Conservation (phyloP, 2,329 filamentous ascomycete genomes). For the Lachnum nothofagi region DNA sequence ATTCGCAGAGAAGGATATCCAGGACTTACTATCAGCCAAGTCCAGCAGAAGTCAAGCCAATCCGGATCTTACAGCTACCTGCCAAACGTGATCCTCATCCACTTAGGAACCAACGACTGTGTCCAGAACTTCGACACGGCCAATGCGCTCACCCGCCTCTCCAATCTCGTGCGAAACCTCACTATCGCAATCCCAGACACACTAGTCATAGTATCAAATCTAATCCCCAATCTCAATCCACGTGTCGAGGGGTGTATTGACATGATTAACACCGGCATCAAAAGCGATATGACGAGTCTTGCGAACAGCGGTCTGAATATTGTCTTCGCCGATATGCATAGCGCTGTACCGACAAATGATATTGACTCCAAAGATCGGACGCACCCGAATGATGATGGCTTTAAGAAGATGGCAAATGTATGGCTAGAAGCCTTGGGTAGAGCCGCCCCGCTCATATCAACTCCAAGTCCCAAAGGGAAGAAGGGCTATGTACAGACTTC, state of each 20-base stretch:
- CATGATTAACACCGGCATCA: slow-evolving; percentile 29
- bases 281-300: slow-evolving; percentile 27
- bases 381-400: slow-evolving; percentile 23
- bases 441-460: background rate
- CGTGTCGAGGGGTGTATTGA: slow-evolving; percentile 21
- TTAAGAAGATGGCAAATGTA: slow-evolving; percentile 23
- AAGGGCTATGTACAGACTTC: background rate
- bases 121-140: slow-evolving; percentile 32
- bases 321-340: slow-evolving; percentile 40
- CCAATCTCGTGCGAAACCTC: slow-evolving; percentile 35
- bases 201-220: slow-evolving; percentile 30
- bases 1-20: slow-evolving; percentile 45
- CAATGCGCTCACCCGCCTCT: slow-evolving; percentile 33
- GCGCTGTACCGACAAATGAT: slow-evolving; percentile 8
- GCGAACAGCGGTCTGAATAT: slow-evolving; percentile 36
- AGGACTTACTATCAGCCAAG: slow-evolving; percentile 38
- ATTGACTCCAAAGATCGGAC: slow-evolving; percentile 15
- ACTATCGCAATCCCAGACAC: slow-evolving; percentile 31
- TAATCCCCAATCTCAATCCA: slow-evolving; percentile 31
- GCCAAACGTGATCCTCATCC: slow-evolving; percentile 40
- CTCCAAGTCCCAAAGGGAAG: background rate
- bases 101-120: slow-evolving; percentile 43
- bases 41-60: slow-evolving; percentile 32
- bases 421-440: slow-evolving; percentile 5
- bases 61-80: slow-evolving; percentile 29